Percentiles rank a stretch among this genome's conserved stretches.
These are phyloP conservation scores for Penicillium pancosmium DNA, from an alignment of 495 filamentous ascomycete genomes.

Conservation along the genomic window DNA sequence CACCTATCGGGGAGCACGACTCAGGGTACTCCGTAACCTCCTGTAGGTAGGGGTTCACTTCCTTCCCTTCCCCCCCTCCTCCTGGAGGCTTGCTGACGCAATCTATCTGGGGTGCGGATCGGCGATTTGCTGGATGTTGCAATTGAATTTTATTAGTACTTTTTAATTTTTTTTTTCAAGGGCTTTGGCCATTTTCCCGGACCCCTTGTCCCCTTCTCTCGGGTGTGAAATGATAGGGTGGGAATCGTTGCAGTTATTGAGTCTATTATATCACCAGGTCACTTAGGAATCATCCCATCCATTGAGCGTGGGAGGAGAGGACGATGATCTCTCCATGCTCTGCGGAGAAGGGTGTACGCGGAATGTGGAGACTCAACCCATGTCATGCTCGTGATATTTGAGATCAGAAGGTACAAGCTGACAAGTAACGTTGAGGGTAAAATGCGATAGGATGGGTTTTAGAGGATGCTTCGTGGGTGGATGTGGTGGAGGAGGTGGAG, in stretches of 20 bases:
- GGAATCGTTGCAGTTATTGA: neutral
- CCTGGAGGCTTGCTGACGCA: neutral
- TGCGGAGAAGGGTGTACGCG: neutral
- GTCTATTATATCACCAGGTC: neutral
- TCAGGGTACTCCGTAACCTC: neutral
- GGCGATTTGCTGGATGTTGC: constrained; percentile 1
- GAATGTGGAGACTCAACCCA: neutral
- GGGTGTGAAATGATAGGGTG: neutral
- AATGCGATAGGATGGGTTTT: neutral
- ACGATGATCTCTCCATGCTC: neutral
- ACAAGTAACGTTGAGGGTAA: neutral
- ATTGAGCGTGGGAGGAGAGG: too few relatives aligned
- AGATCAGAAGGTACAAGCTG: neutral
- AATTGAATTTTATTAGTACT: constrained; percentile 1
- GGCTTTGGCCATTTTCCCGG: neutral
- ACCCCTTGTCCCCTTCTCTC: neutral
- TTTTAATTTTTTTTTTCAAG: neutral
- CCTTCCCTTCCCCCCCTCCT: neutral
- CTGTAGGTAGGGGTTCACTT: neutral
- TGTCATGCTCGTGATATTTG: neutral
- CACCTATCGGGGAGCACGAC: neutral
- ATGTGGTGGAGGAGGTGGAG: neutral
- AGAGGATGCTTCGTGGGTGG: neutral
- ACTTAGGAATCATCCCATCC: neutral
- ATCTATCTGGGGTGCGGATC: neutral